Base-by-base conservation (phyloP, 345 rosid species). In the Boechera divaricarpa region DNA sequence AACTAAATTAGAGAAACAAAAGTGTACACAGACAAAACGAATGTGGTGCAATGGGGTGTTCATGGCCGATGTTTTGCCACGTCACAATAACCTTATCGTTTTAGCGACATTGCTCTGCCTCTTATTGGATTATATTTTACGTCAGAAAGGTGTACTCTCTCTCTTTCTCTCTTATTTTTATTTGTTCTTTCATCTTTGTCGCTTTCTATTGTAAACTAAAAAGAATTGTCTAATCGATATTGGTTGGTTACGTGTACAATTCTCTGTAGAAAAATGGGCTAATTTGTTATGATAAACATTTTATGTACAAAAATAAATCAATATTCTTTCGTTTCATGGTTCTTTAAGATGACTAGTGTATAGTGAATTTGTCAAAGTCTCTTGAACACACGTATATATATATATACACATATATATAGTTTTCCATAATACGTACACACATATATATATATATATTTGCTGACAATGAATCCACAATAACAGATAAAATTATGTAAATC, bases 21-120 rank as follows among this genome's bases (percentile, higher is more conserved):
- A 73, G 29, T 55, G 62, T 55, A 47, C 16, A 57, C 13, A 21
- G 41, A 76, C 69, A 77, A 70, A 61, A 62, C 70, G 63, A 61
- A 54, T 76, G 57, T 69, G 74, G 47, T 52, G 41, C 31, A 58
- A 39, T 67, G 61, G 59, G 53, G 32, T 59, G 48, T 47, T 65
- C 48, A 41, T 78, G 78, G 78, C 69, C 36, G 6, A 0, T 59
- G 74, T 73, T 51, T 32, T 41, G 77, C 77, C 81, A 78, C 69
- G 63, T 72, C 56, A 49, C 16, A 8, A 32, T 10, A 67, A 31
- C 38, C 69, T 78, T 67, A 72, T 66, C 77, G 38, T 41, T 72
- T 66, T 59, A 24, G 81, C 63, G 44, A 63, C 54, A 18, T 51
- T 9, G 10, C 63, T 71, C 47, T 51, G 42, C 49, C 49, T 32